Percentiles rank a stretch among this genome's conserved stretches.
Conservation (phyloP, 164 flowering plant genomes). For the Vitis vinifera region DNA sequence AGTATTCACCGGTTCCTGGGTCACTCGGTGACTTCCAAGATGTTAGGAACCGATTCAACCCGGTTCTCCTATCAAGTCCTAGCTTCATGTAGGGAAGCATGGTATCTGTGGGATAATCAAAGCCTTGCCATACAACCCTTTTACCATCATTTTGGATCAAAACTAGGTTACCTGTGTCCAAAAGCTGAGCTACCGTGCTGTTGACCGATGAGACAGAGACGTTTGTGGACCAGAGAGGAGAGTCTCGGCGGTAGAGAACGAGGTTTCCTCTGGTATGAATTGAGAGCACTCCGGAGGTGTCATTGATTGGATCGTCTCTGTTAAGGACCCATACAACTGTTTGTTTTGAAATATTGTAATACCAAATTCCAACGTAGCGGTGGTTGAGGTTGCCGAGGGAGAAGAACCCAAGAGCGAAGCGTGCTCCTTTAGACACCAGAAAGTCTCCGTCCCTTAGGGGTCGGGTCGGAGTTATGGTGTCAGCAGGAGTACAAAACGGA, state of each 20-base stretch:
- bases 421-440: conserved; percentile 27
- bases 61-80: conserved; percentile 37
- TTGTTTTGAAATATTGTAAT: conserved; percentile 17
- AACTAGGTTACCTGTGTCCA: conserved; percentile 54
- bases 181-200: conserved; percentile 25
- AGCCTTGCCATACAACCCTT: conserved; percentile 53
- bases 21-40: conserved; percentile 48
- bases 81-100: conserved; percentile 44
- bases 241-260: conserved; percentile 6
- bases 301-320: conserved; percentile 38
- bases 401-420: conserved; percentile 52
- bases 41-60: conserved; percentile 31
- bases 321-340: conserved; percentile 61
- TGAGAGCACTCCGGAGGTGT: conserved; percentile 36
- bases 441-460: conserved; percentile 19
- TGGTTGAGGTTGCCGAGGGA: conserved; percentile 23
- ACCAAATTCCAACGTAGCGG: conserved; percentile 55
- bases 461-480: conserved; percentile 15
- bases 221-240: conserved; percentile 33
- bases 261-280: conserved; percentile 24
- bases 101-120: conserved; percentile 44
- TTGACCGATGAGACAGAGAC: not conserved
- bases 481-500: not conserved
- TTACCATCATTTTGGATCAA: conserved; percentile 11
- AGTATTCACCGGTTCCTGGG: conserved; percentile 37